Evolutionary conservation across 2,329 filamentous ascomycete species (phyloP).

Genomic region (Dactylonectria estremocensis): DNA sequence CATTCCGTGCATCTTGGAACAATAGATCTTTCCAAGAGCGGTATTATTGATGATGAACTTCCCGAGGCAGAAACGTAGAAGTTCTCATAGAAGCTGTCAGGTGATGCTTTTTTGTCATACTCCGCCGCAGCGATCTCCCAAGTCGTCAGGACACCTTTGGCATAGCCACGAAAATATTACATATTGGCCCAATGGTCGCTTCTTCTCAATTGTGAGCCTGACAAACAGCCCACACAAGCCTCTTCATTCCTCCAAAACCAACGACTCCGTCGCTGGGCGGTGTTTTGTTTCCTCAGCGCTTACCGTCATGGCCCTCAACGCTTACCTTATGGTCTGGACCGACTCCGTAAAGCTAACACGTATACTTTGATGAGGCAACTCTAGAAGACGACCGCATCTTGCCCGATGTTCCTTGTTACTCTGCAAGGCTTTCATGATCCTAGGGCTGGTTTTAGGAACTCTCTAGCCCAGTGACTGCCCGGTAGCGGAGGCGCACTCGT

Average conservation of each 20-base stretch:
- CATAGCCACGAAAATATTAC: conserved; percentile 1
- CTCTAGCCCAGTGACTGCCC: neutral
- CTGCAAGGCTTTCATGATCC: neutral
- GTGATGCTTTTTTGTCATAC: neutral
- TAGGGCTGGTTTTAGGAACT: neutral
- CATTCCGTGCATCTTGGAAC: neutral
- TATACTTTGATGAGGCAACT: neutral
- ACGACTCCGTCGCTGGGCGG: neutral
- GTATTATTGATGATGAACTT: neutral
- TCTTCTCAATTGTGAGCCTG: neutral
- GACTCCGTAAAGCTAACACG: neutral
- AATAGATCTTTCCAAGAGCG: neutral
- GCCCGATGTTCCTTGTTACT: neutral
- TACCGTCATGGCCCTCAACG: neutral
- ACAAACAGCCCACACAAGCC: neutral
- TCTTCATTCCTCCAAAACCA: neutral
- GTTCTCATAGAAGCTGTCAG: neutral
- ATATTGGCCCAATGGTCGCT: neutral
- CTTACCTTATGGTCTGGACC: too few species aligned
- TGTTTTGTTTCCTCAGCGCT: neutral
- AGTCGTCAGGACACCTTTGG: neutral
- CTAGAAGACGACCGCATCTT: neutral
- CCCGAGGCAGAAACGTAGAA: neutral
- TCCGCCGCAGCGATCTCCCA: neutral
- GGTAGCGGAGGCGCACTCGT: neutral